Conservation (phyloP, 495 filamentous ascomycete genomes). For the Tuber melanosporum region DNA sequence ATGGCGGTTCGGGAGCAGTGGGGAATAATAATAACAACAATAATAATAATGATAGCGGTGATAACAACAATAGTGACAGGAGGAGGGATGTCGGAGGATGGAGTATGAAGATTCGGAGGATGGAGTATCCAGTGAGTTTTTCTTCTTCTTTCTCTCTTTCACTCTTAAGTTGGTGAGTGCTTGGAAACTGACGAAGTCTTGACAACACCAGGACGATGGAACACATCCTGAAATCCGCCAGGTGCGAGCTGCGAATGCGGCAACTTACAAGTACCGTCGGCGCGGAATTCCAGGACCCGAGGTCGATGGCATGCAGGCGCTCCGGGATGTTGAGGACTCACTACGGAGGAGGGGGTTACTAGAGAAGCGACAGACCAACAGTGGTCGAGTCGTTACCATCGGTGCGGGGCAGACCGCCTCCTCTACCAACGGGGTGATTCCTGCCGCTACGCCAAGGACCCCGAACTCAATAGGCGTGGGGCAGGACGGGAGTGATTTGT, state of each 20-base stretch:
- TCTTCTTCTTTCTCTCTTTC: background rate
- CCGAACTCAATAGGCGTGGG: conserved; percentile 33
- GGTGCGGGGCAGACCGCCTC: conserved; percentile 17
- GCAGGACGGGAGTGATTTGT: conserved; percentile 33
- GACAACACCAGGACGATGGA: conserved; percentile 19
- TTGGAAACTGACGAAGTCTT: conserved; percentile 13
- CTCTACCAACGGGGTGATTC: conserved; percentile 19
- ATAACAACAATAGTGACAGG: background rate
- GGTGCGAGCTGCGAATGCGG: conserved; percentile 31
- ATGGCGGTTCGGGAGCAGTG: conserved; percentile 10
- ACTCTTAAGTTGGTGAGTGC: background rate
- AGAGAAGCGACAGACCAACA: conserved; percentile 16
- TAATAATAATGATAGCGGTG: conserved; percentile 2
- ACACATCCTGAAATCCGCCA: conserved; percentile 31
- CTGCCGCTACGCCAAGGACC: conserved; percentile 26
- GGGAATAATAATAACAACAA: conserved; percentile 16
- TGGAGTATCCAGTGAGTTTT: conserved; percentile 11
- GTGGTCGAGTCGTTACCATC: conserved; percentile 6
- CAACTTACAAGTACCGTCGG: conserved; percentile 29
- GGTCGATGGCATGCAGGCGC: conserved; percentile 30
- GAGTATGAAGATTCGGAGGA: conserved; percentile 14
- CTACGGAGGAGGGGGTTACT: conserved; percentile 23
- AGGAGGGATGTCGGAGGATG: conserved; percentile 9
- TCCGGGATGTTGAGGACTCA: conserved; percentile 26
- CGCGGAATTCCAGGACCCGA: conserved; percentile 27